These are phyloP conservation scores for Aspergillus glaucus DNA, from an alignment of 2,329 filamentous ascomycete species.

Conservation along the genomic window DNA sequence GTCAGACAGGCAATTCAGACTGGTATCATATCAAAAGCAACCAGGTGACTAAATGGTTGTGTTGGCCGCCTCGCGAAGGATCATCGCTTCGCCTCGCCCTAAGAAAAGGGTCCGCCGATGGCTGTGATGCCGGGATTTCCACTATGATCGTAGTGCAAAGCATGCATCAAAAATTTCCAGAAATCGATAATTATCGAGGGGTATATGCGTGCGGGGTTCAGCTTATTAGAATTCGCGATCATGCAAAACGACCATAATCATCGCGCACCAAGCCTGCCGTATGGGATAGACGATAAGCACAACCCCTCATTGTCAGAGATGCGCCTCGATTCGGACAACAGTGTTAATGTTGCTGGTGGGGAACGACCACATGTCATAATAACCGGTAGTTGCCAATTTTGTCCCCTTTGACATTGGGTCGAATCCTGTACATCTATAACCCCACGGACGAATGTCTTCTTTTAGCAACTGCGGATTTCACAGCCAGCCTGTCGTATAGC, in stretches of 20 bases:
- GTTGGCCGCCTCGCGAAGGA: slow-evolving; percentile 1
- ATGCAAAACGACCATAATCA: too few relatives aligned
- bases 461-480: not conserved
- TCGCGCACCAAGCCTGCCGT: too few relatives aligned
- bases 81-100: slow-evolving; percentile 3
- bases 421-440: not conserved
- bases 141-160: not conserved
- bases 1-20: too few relatives aligned
- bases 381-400: not conserved
- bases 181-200: not conserved
- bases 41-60: not conserved
- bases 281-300: too few relatives aligned
- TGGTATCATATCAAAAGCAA: too few relatives aligned
- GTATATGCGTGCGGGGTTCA: not conserved
- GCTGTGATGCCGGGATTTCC: not conserved
- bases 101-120: not conserved
- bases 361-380: too few relatives aligned
- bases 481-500: not conserved
- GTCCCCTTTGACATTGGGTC: not conserved
- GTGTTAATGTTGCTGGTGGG: not conserved
- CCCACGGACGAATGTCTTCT: not conserved
- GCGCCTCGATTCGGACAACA: not conserved
- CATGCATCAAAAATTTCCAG: not conserved
- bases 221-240: too few relatives aligned
- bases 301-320: too few relatives aligned